Conservation (phyloP, 2,329 filamentous ascomycete genomes). For the Acrodontium crateriforme region DNA sequence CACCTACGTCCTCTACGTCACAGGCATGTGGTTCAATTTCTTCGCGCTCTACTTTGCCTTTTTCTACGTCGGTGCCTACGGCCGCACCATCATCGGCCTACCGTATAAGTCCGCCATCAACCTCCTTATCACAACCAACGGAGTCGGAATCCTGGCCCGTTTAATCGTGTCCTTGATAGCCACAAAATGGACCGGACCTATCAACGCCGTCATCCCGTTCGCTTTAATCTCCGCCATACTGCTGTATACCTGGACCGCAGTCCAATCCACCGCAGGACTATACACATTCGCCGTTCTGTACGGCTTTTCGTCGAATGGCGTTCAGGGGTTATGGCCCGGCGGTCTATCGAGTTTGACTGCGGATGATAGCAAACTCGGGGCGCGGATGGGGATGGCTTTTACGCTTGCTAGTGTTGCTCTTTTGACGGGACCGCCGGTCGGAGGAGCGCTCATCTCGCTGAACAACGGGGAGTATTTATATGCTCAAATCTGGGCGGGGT, state of each 20-base stretch:
- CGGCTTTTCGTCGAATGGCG: slow-evolving; percentile 18
- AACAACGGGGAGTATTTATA: slow-evolving; percentile 25
- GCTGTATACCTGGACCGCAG: slow-evolving; percentile 1
- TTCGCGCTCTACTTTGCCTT: slow-evolving; percentile 4
- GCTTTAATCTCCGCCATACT: slow-evolving; percentile 2
- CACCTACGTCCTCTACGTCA: slow-evolving; percentile 27
- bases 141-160: slow-evolving; percentile 1
- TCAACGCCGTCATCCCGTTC: slow-evolving; percentile 4
- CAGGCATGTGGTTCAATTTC: slow-evolving; percentile 7
- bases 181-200: slow-evolving; percentile 1
- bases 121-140: slow-evolving; percentile 3
- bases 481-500: slow-evolving; percentile 25
- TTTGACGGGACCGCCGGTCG: slow-evolving; percentile 26
- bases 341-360: slow-evolving; percentile 27
- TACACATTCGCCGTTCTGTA: slow-evolving; percentile 21
- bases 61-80: slow-evolving; percentile 4
- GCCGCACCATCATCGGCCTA: not conserved
- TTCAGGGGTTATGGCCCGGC: slow-evolving; percentile 31
- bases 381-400: slow-evolving; percentile 32
- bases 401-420: slow-evolving; percentile 27
- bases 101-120: not conserved
- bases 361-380: slow-evolving; percentile 30
- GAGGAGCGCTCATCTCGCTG: slow-evolving; percentile 27
- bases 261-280: not conserved
- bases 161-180: slow-evolving; percentile 1